phyloP scores from a whole-genome alignment of 306 rosid species.

The Trifolium subterraneum region DNA sequence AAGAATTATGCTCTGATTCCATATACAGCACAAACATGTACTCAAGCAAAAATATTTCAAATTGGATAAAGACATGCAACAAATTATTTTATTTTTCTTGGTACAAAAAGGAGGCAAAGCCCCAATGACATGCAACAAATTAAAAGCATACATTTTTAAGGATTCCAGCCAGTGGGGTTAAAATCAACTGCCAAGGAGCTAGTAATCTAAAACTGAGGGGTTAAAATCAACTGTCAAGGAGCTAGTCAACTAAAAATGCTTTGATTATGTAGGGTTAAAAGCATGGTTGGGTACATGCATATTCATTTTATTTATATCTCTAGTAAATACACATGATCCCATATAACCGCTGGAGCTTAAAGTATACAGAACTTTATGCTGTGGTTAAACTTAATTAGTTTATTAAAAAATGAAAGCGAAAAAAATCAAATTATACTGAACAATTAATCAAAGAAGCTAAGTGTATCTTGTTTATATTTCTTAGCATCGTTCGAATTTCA shows the following conservation, averaged over 20 bases:
- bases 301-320: conserved; percentile 16
- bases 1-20: conserved; percentile 18
- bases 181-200: conserved; percentile 24
- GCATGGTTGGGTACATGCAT: not conserved
- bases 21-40: conserved; percentile 28
- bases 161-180: conserved; percentile 5
- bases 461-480: not conserved
- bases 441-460: conserved; percentile 29
- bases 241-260: conserved; percentile 5
- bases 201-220: not conserved
- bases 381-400: conserved; percentile 16
- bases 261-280: conserved; percentile 15
- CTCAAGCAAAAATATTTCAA: conserved; percentile 28
- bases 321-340: not conserved
- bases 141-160: conserved; percentile 21
- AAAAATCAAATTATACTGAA: conserved; percentile 4
- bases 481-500: conserved; percentile 22
- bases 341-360: not conserved
- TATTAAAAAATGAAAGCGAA: conserved; percentile 23
- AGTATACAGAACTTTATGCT: conserved; percentile 4
- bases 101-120: too few relatives aligned
- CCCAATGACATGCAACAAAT: conserved; percentile 20
- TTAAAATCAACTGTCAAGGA: conserved; percentile 15
- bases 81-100: too few relatives aligned
- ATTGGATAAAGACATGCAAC: conserved; percentile 32